A percentile compares a stretch with the other conserved stretches of the same genome.
phyloP scores from a whole-genome alignment of 2,329 filamentous ascomycete species.

The Penicillium sp. region DNA sequence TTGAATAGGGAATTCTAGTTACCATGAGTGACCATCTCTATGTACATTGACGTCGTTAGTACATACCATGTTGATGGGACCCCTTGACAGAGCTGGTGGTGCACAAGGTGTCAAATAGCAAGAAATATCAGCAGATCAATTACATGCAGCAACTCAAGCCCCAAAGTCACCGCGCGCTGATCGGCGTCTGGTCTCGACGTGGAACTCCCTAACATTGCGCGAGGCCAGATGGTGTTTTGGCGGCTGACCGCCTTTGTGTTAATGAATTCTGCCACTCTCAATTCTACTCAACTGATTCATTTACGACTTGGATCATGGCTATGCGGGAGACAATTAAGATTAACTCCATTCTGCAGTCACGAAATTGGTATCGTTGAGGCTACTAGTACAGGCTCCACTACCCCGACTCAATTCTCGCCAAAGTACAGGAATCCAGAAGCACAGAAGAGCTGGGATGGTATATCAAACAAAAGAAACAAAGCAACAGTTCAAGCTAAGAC shows the following conservation, averaged over 20 bases:
- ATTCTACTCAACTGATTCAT: too few relatives aligned
- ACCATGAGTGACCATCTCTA: constrained; percentile 2
- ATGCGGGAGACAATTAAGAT: background rate
- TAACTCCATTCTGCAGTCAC: background rate
- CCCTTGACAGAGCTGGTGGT: too few relatives aligned
- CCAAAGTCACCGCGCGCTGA: too few relatives aligned
- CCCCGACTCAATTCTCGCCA: constrained; percentile 15
- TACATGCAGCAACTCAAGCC: too few relatives aligned
- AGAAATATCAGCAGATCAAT: too few relatives aligned
- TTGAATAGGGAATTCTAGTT: constrained; percentile 76
- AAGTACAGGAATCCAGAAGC: constrained; percentile 13
- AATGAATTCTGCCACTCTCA: too few relatives aligned
- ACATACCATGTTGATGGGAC: constrained; percentile 17
- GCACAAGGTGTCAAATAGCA: too few relatives aligned
- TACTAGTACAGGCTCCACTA: constrained; percentile 11
- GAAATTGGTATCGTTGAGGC: constrained; percentile 10
- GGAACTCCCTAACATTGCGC: background rate
- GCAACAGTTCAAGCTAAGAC: background rate
- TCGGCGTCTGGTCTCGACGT: too few relatives aligned
- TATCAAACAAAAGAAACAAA: constrained; percentile 16
- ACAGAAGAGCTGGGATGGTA: constrained; percentile 25
- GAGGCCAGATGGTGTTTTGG: constrained; percentile 33
- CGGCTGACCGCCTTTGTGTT: constrained; percentile 32
- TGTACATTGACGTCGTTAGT: background rate
- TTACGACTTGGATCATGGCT: background rate